A percentile compares a stretch with the other conserved stretches of the same genome.
These are phyloP conservation scores for Neurospora africana DNA, from an alignment of 495 filamentous ascomycete genomes.

Conservation along the genomic window DNA sequence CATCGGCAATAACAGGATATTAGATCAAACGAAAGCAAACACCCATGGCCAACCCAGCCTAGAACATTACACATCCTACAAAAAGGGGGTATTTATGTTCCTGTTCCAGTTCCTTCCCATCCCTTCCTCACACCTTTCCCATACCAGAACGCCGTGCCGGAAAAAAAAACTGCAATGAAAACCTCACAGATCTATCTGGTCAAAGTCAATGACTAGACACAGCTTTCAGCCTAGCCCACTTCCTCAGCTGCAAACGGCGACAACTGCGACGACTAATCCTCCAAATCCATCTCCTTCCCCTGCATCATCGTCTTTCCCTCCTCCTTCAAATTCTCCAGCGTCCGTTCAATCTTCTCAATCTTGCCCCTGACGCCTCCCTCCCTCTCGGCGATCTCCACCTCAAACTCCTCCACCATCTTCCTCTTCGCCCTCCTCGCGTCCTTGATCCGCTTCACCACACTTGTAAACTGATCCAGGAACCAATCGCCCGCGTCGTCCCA, in stretches of 20 bases:
- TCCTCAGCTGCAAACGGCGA: not conserved
- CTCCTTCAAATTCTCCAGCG: constrained; percentile 42
- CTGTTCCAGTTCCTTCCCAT: not conserved
- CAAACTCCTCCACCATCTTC: constrained; percentile 52
- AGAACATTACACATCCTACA: not conserved
- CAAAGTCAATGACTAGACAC: not conserved
- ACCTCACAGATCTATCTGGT: not conserved
- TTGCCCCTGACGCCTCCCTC: constrained; percentile 43
- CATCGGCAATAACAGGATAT: not conserved
- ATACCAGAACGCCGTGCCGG: not conserved
- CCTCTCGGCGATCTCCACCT: constrained; percentile 49
- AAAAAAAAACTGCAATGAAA: not conserved
- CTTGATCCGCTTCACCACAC: constrained; percentile 53
- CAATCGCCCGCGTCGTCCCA: constrained; percentile 81
- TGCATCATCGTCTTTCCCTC: constrained; percentile 48
- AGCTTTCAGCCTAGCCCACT: not conserved
- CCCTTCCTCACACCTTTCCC: not conserved
- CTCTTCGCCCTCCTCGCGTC: constrained; percentile 55
- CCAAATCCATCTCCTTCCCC: constrained; percentile 36
- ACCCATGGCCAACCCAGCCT: not conserved
- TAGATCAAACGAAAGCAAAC: not conserved
- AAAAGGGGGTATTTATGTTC: not conserved
- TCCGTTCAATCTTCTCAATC: constrained; percentile 41
- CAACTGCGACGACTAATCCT: constrained; percentile 11
- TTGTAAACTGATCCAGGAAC: constrained; percentile 58